Evolutionary conservation across 129 eudicot genomes (phyloP), one percentile per base, ranked within the genome.

Genomic region (Lactuca saligna): DNA sequence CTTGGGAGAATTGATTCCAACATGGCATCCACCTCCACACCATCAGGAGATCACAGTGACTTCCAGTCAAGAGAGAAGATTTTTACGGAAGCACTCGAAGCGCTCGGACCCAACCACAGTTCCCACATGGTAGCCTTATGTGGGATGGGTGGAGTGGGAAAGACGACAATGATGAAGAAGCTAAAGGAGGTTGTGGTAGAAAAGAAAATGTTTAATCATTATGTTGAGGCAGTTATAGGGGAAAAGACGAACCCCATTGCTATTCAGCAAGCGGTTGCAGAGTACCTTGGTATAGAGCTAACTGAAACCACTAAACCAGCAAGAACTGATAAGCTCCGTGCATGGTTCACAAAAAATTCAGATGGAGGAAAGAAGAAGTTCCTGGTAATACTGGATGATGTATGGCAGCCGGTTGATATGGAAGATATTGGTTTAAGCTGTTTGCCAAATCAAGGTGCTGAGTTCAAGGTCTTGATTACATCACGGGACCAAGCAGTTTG

Each of bases 391-490:
- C 35, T 60, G 46, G 65, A 60, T 15, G 48, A 60, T 60, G 8
- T 60, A 33, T 60, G 65, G 65, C 35, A 60, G 29, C 15, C 13
- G 16, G 38, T 58, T 5, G 63, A 32, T 16, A 16, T 58, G 8
- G 34, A 58, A 58, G 63, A 58, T 58, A 39, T 58, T 58, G 63
- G 63, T 29, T 9, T 58, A 32, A 58, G 63, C 4, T 37, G 41
- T 34, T 60, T 60, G 48, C 65, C 65, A 60, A 60, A 35, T 34
- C 38, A 34, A 34, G 38, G 38, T 34, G 38, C 2, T 3, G 48
- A 44, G 25, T 60, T 60, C 65, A 60, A 60, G 65, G 8, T 60
- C 8, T 35, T 60, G 48, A 33, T 60, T 8, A 60, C 65, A 35
- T 60, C 48, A 60, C 65, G 65, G 37, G 14, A 5, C 15, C 25